Evolutionary conservation across 345 rosid species (phyloP), one percentile per base, ranked within the genome.

Genomic region (Hibiscus mutabilis): DNA sequence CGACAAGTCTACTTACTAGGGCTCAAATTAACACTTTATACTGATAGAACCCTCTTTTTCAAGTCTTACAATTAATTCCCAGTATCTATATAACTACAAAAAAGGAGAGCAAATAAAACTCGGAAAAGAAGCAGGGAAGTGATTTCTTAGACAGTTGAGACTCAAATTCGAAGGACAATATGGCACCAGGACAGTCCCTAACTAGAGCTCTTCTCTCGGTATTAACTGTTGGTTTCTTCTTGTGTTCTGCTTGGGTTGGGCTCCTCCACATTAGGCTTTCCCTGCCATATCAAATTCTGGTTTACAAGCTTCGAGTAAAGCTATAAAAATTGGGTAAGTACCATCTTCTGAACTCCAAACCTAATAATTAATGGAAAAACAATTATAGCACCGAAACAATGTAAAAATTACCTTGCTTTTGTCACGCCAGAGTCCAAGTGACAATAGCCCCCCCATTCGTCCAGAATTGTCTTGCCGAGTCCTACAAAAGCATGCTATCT

Each of bases 351-450:
- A 44, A 58, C 33, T 14, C 49, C 10, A 58, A 13, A 49, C 24
- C 56, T 16, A 13, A 31, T 46, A 14, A 44, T 65, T 69, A 57
- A 63, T 60, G 61, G n/a, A 8, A 51, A 27, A 69, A 72, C 44
- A 57, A 7, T 25, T 35, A 29, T 27, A 11, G 15, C 21, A 68
- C 27, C 44, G 31, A 2, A 10, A 33, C 8, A 44, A 18, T 56
- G 56, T 7, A 46, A 63, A 68, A 74, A 62, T 80, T 77, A 89
- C 98, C 98, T 91, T 91, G 85, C 65, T 87, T 77, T 70, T 80
- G 80, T 92, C 95, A 7, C 86, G 90, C 97, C 97, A 72, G 49
- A 62, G 69, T 72, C 69, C 75, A 21, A 72, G 52, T 27, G 69
- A 62, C 51, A 72, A 33, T 31, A 72, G 35, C 51, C 92, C 80